These are phyloP conservation scores for Rhizomucor pusillus DNA, from an alignment of 371 early-diverging fungal species.

Conservation along the genomic window DNA sequence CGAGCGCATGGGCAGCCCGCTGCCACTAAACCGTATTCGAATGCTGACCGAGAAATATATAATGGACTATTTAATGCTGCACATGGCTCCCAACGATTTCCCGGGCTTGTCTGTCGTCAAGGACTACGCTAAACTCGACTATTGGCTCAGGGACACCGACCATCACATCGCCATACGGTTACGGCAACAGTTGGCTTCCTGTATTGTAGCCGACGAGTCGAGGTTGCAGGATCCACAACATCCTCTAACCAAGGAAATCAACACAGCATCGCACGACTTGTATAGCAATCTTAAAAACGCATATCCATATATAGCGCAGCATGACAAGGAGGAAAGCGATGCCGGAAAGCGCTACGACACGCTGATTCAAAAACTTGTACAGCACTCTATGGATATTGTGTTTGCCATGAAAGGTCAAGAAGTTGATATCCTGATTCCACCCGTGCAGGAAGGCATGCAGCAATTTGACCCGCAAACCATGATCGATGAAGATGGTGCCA, in stretches of 20 bases:
- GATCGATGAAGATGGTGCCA: constrained; percentile 41
- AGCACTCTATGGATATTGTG: constrained; percentile 30
- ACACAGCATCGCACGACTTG: constrained; percentile 1
- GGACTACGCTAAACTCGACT: constrained; percentile 12
- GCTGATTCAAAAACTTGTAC: constrained; percentile 32
- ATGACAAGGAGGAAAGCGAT: constrained; percentile 20
- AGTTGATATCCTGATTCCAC: constrained; percentile 33
- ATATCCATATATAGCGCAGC: constrained; percentile 22
- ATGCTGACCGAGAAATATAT: constrained; percentile 62
- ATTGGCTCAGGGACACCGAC: constrained; percentile 18
- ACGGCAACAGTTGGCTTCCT: constrained; percentile 24
- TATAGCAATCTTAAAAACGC: constrained; percentile 19
- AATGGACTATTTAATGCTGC: constrained; percentile 47
- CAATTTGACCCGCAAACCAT: constrained; percentile 29
- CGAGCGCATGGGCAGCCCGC: constrained; percentile 24
- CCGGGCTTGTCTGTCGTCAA: constrained; percentile 23
- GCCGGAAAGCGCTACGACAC: constrained; percentile 20
- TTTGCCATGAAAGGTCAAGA: constrained; percentile 50
- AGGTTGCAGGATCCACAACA: background rate
- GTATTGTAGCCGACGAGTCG: constrained; percentile 11
- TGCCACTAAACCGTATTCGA: constrained; percentile 46
- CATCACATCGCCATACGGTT: constrained; percentile 16
- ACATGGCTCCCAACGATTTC: constrained; percentile 36
- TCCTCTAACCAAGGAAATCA: background rate
- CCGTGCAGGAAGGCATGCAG: constrained; percentile 36